Evolutionary conservation across 208 protist species (phyloP), one percentile per base, ranked within the genome.

Genomic region (Phytomonas sp.): DNA sequence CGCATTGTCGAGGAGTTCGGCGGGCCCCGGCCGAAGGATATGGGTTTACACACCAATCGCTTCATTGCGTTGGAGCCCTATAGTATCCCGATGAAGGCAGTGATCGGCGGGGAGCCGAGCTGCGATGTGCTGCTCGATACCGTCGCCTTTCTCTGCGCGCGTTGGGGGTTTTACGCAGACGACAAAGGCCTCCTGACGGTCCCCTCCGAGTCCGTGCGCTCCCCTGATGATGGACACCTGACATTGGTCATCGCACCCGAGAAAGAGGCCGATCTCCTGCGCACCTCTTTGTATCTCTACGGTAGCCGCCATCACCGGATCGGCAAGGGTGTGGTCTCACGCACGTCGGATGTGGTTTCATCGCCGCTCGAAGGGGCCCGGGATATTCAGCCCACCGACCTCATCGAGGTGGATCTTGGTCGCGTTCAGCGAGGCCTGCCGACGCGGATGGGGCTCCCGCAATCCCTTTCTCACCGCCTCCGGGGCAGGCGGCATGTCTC

Each of bases 1-100:
- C 84, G 90, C 69, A 93, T 97, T 63, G 89, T 96, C 16, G 89
- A 97, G 81, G 91, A 97, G 79, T 97, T 96, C 45, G 86, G 87
- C 67, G 93, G 93, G 2, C 93, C 93, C 33, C 85, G 86, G 4
- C 91, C 91, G 40, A 52, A 65, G 65, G 93, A 97, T 74, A 85
- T 97, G 77, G 78, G 87, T 60, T 78, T 97, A 26, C 63, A 12
- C 0, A 71, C 76, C 75, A 80, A 79, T 63, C 78, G 85, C 63
- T 95, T 96, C 76, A 76, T 95, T 63, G 85, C 89, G 19, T 45
- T 89, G 52, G 90, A 97, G 69, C 89, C 88, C 59, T 92, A 97
- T 75, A 94, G 84, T 71, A 97, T 95, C 64, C 86, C 88, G 11
- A 93, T 94, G 88, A 94, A 94, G 77, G 91, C 76, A n/a, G 73